Percentiles rank a stretch among this genome's conserved stretches.
These are phyloP conservation scores for Pachysandra terminalis DNA, from an alignment of 164 flowering plant genomes.

Conservation along the genomic window DNA sequence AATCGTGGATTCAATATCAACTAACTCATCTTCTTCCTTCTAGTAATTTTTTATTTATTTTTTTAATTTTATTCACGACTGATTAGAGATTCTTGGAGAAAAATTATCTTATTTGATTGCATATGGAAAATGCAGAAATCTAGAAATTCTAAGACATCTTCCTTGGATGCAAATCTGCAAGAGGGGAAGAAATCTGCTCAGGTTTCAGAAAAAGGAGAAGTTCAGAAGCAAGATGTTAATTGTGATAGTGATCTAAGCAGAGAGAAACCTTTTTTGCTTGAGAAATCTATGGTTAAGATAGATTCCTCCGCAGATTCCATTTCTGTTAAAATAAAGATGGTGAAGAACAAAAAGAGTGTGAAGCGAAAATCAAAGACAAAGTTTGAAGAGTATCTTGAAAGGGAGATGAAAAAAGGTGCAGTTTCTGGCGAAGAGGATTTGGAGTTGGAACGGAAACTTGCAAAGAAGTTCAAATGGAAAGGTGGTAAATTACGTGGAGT, in stretches of 20 bases:
- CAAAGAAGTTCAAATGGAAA: slow-evolving; percentile 79
- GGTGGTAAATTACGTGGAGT: slow-evolving; percentile 52
- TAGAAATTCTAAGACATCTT: slow-evolving; percentile 16
- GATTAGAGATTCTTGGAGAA: not conserved
- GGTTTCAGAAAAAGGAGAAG: slow-evolving; percentile 3
- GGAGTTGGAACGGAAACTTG: slow-evolving; percentile 65
- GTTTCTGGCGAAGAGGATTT: slow-evolving; percentile 58
- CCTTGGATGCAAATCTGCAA: slow-evolving; percentile 2
- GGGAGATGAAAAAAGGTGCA: slow-evolving; percentile 31
- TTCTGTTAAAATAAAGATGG: slow-evolving; percentile 2
- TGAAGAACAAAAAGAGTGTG: slow-evolving; percentile 25
- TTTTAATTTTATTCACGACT: too few relatives aligned
- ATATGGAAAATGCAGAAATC: slow-evolving; percentile 23
- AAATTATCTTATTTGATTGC: not conserved
- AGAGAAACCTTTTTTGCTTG: slow-evolving; percentile 4
- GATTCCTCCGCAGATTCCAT: slow-evolving; percentile 1
- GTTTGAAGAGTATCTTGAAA: slow-evolving; percentile 63
- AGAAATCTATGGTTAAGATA: slow-evolving; percentile 10
- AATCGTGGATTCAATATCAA: slow-evolving; percentile 49
- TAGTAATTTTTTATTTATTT: not conserved
- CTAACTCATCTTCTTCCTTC: slow-evolving; percentile 17
- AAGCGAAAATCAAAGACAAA: slow-evolving; percentile 45
- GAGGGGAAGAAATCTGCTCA: slow-evolving; percentile 4
- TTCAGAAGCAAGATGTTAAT: not conserved
- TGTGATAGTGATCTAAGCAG: slow-evolving; percentile 3